Base-by-base conservation (phyloP, 768 basidiomycete species). In the Rhizopogon salebrosus region DNA sequence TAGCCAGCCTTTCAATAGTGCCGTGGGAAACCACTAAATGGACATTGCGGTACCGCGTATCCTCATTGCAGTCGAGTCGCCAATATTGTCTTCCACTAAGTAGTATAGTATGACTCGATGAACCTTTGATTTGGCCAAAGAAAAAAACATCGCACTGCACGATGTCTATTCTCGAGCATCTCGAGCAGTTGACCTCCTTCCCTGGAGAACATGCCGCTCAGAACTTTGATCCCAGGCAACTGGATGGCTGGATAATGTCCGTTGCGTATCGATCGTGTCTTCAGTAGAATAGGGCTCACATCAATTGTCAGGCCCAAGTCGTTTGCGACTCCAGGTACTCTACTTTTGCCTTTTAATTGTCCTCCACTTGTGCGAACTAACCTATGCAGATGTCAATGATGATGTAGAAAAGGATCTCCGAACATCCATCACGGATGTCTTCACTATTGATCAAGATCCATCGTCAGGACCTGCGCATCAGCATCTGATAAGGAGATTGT, bases 121-220 rank as follows among this genome's bases (percentile, higher is more conserved):
- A 34, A 22, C 20, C 16, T 16, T 31, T 1, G 14, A 20, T 6
- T 29, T 42, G 6, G n/a, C n/a, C n/a, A n/a, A n/a, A n/a, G n/a
- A n/a, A n/a, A n/a, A n/a, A n/a, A n/a, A n/a, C n/a, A 14, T n/a
- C 45, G 36, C 20, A 46, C 31, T 16, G 18, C 16, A 34, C 16
- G 5, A 46, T 46, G 45, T 46, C 45, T 16, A 46, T 46, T 46
- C 45, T 46, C 31, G 20, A 34, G 20, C 45, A 46, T 34, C 45
- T 46, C 23, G 14, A 34, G 20, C 45, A 23, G 31, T 34, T 46
- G 22, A 46, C 31, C 1, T 46, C 45, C 10, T 18, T 20, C 35
- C 45, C 45, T 46, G 31, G 45, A 14, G 45, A 46, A 46, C 9
- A 46, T 46, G 31, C 31, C 10, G 31, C 16, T 23, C 45, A 46